Evolutionary conservation across 441 rosid genomes (phyloP).

Genomic region (Adansonia madagascariensis): DNA sequence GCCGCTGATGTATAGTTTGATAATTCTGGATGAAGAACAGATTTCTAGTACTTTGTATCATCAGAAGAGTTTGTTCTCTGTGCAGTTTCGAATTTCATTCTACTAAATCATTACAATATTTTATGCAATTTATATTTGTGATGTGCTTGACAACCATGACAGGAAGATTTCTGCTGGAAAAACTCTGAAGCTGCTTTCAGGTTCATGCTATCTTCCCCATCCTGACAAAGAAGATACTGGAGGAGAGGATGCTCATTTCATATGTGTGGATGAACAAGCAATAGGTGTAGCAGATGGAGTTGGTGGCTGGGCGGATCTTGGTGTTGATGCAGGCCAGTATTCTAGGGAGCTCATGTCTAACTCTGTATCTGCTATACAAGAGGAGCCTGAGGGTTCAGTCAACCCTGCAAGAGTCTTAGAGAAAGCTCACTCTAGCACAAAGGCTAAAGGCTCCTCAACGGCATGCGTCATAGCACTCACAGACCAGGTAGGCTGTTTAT

Average conservation of each 20-base stretch:
- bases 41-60: constrained; percentile 47
- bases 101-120: not conserved
- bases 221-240: constrained; percentile 94
- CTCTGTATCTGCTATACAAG: constrained; percentile 74
- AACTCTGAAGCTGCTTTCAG: constrained; percentile 66
- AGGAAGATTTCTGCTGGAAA: constrained; percentile 55
- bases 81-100: constrained; percentile 10
- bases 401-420: constrained; percentile 83
- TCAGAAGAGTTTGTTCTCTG: constrained; percentile 59
- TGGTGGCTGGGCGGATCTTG: constrained; percentile 95
- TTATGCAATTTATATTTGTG: not conserved
- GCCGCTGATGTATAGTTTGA: constrained; percentile 74
- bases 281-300: constrained; percentile 94
- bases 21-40: constrained; percentile 59
- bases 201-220: constrained; percentile 85
- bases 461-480: constrained; percentile 86
- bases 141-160: constrained; percentile 24
- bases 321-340: constrained; percentile 76
- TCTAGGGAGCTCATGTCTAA: constrained; percentile 88
- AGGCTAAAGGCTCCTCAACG: constrained; percentile 85
- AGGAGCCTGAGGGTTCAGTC: constrained; percentile 79
- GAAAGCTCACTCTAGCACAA: constrained; percentile 80
- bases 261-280: constrained; percentile 76
- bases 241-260: constrained; percentile 89
- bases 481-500: constrained; percentile 49